A percentile compares a stretch with the other conserved stretches of the same genome.
phyloP scores from a whole-genome alignment of 805 yeast genomes.

The Hanseniaspora osmophila region DNA sequence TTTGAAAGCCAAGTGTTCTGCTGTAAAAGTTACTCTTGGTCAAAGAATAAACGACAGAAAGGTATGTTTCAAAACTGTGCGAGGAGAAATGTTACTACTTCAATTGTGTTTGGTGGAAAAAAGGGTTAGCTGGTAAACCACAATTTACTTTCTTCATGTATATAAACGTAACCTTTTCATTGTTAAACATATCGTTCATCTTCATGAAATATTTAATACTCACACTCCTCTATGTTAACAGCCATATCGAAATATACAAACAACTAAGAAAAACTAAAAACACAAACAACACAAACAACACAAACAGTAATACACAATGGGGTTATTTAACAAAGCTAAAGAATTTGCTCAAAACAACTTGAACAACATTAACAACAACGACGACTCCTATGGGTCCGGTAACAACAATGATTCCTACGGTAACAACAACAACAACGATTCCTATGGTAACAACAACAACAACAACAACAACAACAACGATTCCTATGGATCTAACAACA shows the following conservation, averaged over 20 bases:
- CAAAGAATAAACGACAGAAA: no score
- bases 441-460: conserved; percentile 8
- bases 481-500: conserved; percentile 20
- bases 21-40: no score
- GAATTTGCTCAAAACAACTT: conserved; percentile 22
- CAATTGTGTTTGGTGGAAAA: no score
- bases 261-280: neutral
- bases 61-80: no score
- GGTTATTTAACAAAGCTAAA: conserved; percentile 30
- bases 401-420: conserved; percentile 10
- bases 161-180: no score
- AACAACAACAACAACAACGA: conserved; percentile 11
- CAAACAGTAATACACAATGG: conserved; percentile 20
- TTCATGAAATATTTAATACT: no score
- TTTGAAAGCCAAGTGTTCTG: no score
- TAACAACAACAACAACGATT: conserved; percentile 13
- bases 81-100: no score
- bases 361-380: conserved; percentile 14
- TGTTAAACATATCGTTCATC: no score
- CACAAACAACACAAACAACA: neutral
- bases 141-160: no score
- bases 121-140: no score
- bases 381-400: conserved; percentile 11
- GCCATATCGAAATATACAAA: neutral
- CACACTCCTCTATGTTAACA: no score